Conservation (phyloP, 73 alveolate species). For the Blepharisma stoltei region DNA sequence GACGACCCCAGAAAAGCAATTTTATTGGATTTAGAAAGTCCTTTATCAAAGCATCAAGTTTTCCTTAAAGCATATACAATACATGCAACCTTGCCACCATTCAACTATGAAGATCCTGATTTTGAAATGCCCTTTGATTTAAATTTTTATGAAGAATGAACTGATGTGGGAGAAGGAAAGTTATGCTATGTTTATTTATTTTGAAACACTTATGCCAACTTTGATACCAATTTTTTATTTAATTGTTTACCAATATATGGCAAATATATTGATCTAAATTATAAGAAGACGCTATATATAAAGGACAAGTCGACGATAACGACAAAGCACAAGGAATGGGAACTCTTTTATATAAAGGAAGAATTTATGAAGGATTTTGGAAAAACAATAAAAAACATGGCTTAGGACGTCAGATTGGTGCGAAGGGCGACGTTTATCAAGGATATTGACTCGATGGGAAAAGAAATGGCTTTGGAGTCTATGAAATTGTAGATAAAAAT, state of each 20-base stretch:
- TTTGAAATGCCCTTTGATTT: not conserved
- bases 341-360: not conserved
- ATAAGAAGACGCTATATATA: no score
- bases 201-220: no score
- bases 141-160: not conserved
- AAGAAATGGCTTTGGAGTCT: not conserved
- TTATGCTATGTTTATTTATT: no score
- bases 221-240: no score
- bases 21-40: no score
- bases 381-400: not conserved
- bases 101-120: slow-evolving; percentile 11
- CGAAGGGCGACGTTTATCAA: not conserved
- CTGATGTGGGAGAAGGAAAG: not conserved
- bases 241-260: no score
- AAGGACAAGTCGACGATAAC: not conserved
- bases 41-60: no score
- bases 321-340: slow-evolving; percentile 7
- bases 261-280: no score
- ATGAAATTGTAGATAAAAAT: not conserved
- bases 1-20: no score
- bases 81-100: not conserved
- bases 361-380: slow-evolving; percentile 15
- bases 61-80: not conserved
- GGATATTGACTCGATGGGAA: slow-evolving; percentile 8
- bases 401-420: not conserved